Evolutionary conservation across 345 rosid species (phyloP), one percentile per base, ranked within the genome.

Genomic region (Eucalyptus sp.): DNA sequence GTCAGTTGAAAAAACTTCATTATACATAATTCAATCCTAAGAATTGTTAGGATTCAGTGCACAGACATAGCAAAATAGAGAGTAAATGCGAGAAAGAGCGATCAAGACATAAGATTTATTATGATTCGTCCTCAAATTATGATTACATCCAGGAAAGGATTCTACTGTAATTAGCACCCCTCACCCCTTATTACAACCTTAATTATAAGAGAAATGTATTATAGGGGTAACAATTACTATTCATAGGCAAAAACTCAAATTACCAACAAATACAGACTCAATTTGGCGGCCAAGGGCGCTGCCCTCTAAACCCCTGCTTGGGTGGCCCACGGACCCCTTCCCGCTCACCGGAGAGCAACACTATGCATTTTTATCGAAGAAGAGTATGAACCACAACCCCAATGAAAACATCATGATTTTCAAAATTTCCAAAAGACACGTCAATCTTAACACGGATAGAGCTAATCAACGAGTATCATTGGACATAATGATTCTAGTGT

Each of bases 251-350:
- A 56, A 24, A 56, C 6, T 0, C 62, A 56, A 24, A 56, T 56
- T 9, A 56, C 13, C 12, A 56, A 56, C 0, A 56, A 56, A 56
- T 56, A 24, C 8, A 24, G 0, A 24, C 62, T 56, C 62, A 56
- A 24, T 56, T 9, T 24, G 0, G 6, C 0, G 13, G 62, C 29
- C 62, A 22, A 56, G 0, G 62, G 29, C 0, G 1, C 27, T 56
- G 29, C 62, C 62, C 27, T 56, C 27, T 24, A 10, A 56, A 56
- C 62, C 29, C 13, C 13, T 10, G 12, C 12, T 10, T 22, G 62
- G 29, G 29, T 56, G 27, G 27, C 62, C 13, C 62, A 22, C 2
- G 11, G 29, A 24, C 62, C 29, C 29, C 29, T 8, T 22, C 0
- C 6, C 0, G 6, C 5, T 56, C 29, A 56, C 0, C 29, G 0